Base-by-base conservation (phyloP, 1,139 yeast genomes). In the Sugiyamaella sp. region DNA sequence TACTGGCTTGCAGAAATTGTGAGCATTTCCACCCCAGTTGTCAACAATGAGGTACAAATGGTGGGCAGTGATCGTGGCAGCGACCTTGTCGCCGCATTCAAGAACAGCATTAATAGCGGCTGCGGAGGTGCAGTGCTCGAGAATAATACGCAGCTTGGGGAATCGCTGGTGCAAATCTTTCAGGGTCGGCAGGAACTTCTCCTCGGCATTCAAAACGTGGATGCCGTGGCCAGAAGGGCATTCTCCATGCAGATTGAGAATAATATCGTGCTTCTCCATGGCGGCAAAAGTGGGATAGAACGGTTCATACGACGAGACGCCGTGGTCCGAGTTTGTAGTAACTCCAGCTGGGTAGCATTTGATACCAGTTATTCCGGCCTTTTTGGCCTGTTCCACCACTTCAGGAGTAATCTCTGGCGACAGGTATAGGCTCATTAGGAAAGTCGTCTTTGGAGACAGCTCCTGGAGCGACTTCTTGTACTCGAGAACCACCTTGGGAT, bases 291-390 rank as follows among this genome's bases (percentile, higher is more conserved):
- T 79, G 3, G 97, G 96, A 69, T 90, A 93, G 66, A 90, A 95
- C 2, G 80, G 83, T 50, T 85, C 80, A 70, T 93, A 93, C 66
- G 93, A 96, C 63, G 90, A 89, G 33, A 93, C 97, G 43, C 99
- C 99, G 52, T 70, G 72, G n/a, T 85, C 89, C 5, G 97, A 89
- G 73, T 93, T 95, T 48, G 99, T 93, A 12, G 99, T 93, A 32
- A 95, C 99, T 46, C 99, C 99, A 1, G 98, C 97, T 27, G 99
- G 99, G 68, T 95, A 93, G 70, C 97, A 90, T 70, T 93, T 95
- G 60, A 90, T 87, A 39, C 86, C 84, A 38, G 90, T 82, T 51
- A 85, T 85, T 2, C 85, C 85, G 12, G 73, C 67, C 56, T 77
- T 70, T n/a, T 93, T 95, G 27, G 97, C 97, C 62, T 82, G 80